Evolutionary conservation across 192 early-diverging fungal species (phyloP), one percentile per base, ranked within the genome.

Genomic region (Lunasporangiospora selenospora): DNA sequence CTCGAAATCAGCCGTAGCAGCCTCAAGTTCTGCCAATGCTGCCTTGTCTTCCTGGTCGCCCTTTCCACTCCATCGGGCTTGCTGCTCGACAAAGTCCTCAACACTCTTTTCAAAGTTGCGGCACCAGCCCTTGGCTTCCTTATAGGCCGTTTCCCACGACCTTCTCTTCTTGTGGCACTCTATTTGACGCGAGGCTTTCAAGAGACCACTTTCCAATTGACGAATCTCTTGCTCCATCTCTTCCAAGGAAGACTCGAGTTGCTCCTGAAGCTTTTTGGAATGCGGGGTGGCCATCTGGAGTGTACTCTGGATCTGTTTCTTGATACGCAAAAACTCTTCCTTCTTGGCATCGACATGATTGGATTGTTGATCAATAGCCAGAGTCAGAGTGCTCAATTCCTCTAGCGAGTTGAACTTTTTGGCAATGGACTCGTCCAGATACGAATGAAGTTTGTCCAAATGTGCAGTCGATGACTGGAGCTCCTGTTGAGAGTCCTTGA

Each of bases 101-200:
- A 73, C n/a, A 8, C 54, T 34, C 0, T 10, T 5, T 32, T 57
- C 48, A 29, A 57, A 41, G 0, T 61, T 34, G 8, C 23, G 60
- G 48, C 53, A 58, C 53, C 53, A 63, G 0, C 29, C 54, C 13
- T 50, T 32, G 6, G 69, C 69, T 1, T 27, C 13, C 9, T 36
- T n/a, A 27, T 53, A n/a, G 4, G 50, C 16, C 44, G 62, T 51
- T 32, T 73, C 69, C 69, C 69, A 73, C 16, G 54, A 12, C 4
- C 38, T 31, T 26, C 54, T 58, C 33, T 56, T 55, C 13, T 62
- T 48, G 27, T 58, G 54, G 31, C 69, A 58, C 12, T 57, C 36
- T 0, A 73, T 24, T 9, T 73, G 38, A 43, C 45, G 33, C 8
- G 59, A 42, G 1, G 36, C 43, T 11, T 56, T 31, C 11, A 53